Conservation (phyloP, 805 yeast genomes). For the Hanseniaspora meyeri region DNA sequence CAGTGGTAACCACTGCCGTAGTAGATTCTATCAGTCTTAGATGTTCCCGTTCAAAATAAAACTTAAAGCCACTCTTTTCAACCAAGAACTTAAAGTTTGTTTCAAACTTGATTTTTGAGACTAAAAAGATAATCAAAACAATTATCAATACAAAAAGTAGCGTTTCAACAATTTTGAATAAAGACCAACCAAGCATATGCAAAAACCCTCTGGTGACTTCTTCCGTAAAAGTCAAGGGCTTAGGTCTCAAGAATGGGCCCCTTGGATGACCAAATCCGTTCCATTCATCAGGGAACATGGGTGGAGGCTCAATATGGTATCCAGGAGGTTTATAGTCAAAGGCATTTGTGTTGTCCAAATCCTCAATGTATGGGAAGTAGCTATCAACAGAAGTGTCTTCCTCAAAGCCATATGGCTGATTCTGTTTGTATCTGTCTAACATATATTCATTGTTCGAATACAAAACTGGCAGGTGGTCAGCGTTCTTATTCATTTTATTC, state of each 20-base stretch:
- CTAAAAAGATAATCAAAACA: constrained; percentile 21
- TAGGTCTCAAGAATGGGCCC: neutral
- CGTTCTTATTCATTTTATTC: neutral
- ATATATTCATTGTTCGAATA: neutral
- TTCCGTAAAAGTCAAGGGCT: neutral
- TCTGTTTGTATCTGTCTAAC: neutral
- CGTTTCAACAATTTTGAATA: constrained; percentile 31
- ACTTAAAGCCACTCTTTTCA: constrained; percentile 25
- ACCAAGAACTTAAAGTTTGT: constrained; percentile 26
- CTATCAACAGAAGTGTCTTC: neutral
- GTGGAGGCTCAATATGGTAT: neutral
- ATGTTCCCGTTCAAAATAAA: constrained; percentile 19
- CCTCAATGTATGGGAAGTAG: neutral
- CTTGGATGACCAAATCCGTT: constrained; percentile 7
- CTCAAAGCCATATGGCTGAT: neutral
- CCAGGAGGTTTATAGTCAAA: neutral
- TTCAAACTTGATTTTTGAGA: constrained; percentile 25
- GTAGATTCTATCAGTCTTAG: constrained; percentile 15
- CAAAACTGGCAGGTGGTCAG: neutral
- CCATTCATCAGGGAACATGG: constrained; percentile 16
- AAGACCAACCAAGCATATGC: constrained; percentile 15
- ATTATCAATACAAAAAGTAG: constrained; percentile 29
- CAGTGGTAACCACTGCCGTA: constrained; percentile 4
- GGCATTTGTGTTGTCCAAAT: neutral
- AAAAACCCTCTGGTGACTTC: neutral